Conservation (phyloP, 2,329 filamentous ascomycete genomes). For the Talaromyces amestolkiae region DNA sequence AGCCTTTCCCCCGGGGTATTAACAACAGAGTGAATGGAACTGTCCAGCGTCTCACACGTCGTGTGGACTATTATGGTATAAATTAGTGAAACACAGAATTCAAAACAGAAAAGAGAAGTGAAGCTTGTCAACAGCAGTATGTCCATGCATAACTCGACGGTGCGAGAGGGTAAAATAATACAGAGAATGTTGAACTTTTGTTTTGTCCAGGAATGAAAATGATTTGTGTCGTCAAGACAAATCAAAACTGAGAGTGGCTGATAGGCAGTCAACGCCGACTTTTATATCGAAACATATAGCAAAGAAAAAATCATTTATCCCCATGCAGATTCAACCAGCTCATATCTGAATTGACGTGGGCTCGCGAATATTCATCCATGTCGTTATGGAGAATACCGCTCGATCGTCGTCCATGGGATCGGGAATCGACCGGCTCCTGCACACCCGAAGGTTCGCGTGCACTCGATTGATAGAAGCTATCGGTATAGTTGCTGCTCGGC, state of each 20-base stretch:
- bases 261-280: background rate
- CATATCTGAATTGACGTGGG: constrained; percentile 41
- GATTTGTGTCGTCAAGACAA: constrained; percentile 1
- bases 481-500: constrained; percentile 40
- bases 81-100: background rate
- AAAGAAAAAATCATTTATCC: constrained; percentile 1
- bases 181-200: constrained; percentile 4
- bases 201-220: background rate
- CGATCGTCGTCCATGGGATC: constrained; percentile 27
- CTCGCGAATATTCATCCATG: constrained; percentile 25
- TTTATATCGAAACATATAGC: background rate
- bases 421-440: constrained; percentile 22
- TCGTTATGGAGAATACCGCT: constrained; percentile 34
- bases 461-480: constrained; percentile 37
- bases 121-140: constrained; percentile 6
- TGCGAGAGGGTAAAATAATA: constrained; percentile 6
- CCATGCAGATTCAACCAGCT: constrained; percentile 43
- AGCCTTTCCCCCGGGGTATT: constrained; percentile 1
- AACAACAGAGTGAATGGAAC: background rate
- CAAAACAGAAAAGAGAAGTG: background rate
- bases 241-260: background rate
- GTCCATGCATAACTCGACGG: constrained; percentile 6
- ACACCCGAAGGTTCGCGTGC: constrained; percentile 18
- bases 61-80: constrained; percentile 11
- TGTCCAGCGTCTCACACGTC: constrained; percentile 8